These are phyloP conservation scores for Calonectria pseudoreteaudii DNA, from an alignment of 2,329 filamentous ascomycete genomes.

Conservation along the genomic window DNA sequence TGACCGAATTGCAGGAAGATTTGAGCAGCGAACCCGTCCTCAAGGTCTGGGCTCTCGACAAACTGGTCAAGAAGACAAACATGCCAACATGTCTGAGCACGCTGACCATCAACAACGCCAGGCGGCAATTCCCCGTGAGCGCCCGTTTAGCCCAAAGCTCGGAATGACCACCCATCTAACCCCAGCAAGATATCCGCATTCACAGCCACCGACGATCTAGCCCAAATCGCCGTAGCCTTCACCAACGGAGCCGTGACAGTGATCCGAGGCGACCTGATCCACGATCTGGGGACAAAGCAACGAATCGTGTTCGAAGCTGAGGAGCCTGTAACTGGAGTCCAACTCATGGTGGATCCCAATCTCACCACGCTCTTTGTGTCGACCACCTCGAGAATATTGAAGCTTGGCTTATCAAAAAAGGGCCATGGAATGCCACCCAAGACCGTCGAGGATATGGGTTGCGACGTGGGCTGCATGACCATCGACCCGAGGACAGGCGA, in stretches of 20 bases:
- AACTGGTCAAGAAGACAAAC: conserved; percentile 92
- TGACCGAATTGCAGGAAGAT: conserved; percentile 72
- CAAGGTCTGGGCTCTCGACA: conserved; percentile 98
- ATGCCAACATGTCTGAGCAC: conserved; percentile 89
- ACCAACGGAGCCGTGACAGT: conserved; percentile 95
- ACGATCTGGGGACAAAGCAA: conserved; percentile 94
- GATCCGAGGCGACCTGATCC: conserved; percentile 92
- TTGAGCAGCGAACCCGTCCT: conserved; percentile 87
- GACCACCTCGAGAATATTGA: conserved; percentile 89
- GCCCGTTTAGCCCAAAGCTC: rapidly evolving
- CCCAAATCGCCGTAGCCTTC: conserved; percentile 94
- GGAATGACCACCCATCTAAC: conserved; percentile 18
- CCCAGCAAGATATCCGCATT: conserved; percentile 81
- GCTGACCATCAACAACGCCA: conserved; percentile 86
- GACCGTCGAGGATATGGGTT: conserved; percentile 89
- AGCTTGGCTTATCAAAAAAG: conserved; percentile 85
- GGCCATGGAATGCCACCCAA: conserved; percentile 91
- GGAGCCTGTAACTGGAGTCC: conserved; percentile 93
- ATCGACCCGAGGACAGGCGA: conserved; percentile 83
- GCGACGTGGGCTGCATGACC: conserved; percentile 95
- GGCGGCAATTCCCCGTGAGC: conserved; percentile 89
- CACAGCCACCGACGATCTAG: conserved; percentile 85
- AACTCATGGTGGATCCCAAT: conserved; percentile 72
- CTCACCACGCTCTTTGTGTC: conserved; percentile 89
- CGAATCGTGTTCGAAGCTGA: conserved; percentile 96